Conservation (phyloP, 129 eudicot species). For the Cynara cardunculus region DNA sequence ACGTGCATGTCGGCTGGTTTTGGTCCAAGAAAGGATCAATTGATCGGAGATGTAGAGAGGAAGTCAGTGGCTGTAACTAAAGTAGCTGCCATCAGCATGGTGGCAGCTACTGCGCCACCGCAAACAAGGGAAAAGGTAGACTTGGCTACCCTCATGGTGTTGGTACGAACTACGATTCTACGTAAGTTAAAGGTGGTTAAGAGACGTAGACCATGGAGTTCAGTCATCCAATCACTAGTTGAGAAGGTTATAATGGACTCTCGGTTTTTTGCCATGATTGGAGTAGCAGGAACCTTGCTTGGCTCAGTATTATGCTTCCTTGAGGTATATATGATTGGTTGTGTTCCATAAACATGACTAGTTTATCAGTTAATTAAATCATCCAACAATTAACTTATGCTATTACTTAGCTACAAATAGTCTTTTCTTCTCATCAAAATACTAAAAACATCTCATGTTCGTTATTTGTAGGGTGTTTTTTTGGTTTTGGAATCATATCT, state of each 20-base stretch:
- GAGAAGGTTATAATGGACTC: conserved; percentile 67
- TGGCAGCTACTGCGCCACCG: conserved; percentile 14
- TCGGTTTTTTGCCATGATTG: conserved; percentile 69
- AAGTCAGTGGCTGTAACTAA: conserved; percentile 18
- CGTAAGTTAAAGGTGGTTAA: conserved; percentile 23
- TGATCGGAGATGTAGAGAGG: conserved; percentile 23
- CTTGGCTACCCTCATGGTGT: conserved; percentile 17
- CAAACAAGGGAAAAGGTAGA: conserved; percentile 31
- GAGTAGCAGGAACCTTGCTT: conserved; percentile 72
- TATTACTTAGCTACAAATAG: background rate
- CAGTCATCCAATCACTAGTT: conserved; percentile 38
- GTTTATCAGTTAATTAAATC: background rate
- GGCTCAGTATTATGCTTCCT: conserved; percentile 75
- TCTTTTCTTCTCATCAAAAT: background rate
- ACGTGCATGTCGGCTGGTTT: conserved; percentile 26
- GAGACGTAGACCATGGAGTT: conserved; percentile 40
- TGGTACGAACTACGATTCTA: background rate
- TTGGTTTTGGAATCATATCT: conserved; percentile 57
- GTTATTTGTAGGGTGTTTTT: conserved; percentile 53
- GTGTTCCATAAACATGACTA: background rate
- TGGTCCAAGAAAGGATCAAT: conserved; percentile 15
- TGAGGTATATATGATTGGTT: conserved; percentile 48
- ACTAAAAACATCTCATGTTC: background rate
- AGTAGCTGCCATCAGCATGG: conserved; percentile 8
- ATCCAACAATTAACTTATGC: background rate